Evolutionary conservation across 257 asterid genomes (phyloP).

Genomic region (Primulina tabacum): DNA sequence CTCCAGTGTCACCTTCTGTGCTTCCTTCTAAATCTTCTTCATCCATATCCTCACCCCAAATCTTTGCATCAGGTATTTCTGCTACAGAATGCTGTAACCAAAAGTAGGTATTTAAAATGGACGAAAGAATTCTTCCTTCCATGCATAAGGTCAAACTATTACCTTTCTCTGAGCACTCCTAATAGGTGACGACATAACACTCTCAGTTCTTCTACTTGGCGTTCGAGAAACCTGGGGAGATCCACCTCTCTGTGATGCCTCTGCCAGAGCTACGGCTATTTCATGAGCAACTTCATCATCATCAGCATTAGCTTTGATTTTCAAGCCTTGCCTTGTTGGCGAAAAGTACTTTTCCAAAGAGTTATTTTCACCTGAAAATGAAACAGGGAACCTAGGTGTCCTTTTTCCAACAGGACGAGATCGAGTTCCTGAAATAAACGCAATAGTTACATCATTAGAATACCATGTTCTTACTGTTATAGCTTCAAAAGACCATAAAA

Average conservation of each 20-base stretch:
- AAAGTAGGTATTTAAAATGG: conserved; percentile 30
- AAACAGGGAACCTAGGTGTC: conserved; percentile 83
- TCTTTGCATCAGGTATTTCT: conserved; percentile 41
- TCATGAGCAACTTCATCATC: conserved; percentile 80
- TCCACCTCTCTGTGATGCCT: conserved; percentile 86
- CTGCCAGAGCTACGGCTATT: conserved; percentile 78
- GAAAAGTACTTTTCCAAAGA: conserved; percentile 48
- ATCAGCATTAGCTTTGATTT: conserved; percentile 47
- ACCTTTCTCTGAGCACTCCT: conserved; percentile 71
- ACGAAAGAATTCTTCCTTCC: conserved; percentile 7
- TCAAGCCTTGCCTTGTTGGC: conserved; percentile 57
- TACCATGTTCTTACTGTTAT: conserved; percentile 23
- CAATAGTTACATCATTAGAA: conserved; percentile 27
- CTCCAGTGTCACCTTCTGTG: conserved; percentile 71
- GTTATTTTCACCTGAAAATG: conserved; percentile 51
- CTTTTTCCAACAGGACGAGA: conserved; percentile 92
- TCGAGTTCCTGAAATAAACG: conserved; percentile 56
- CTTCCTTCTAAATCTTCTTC: conserved; percentile 81
- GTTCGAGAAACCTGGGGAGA: conserved; percentile 88
- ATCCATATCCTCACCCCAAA: conserved; percentile 56
- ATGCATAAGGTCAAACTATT: conserved; percentile 27
- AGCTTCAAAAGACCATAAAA: conserved; percentile 5
- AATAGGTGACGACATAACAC: conserved; percentile 68
- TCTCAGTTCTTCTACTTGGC: conserved; percentile 67
- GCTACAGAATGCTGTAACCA: conserved; percentile 40